phyloP scores from a whole-genome alignment of 768 basidiomycete species.

The Cubamyces sp. region DNA sequence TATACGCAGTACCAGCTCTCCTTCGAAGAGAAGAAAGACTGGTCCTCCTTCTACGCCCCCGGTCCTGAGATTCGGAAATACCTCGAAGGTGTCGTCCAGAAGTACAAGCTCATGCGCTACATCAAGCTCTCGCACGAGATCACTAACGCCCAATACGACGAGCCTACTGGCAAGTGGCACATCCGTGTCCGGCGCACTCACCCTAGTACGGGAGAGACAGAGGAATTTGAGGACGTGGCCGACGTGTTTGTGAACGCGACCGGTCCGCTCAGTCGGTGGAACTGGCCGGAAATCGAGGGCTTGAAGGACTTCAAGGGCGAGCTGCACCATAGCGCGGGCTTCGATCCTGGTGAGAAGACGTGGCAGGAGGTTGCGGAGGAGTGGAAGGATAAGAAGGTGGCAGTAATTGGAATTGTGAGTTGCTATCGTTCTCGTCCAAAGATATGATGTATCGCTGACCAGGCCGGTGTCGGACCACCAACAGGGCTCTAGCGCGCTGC shows the following conservation, averaged over 20 bases:
- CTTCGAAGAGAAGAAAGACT: constrained; percentile 60
- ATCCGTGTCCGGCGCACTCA: constrained; percentile 44
- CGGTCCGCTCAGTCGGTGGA: constrained; percentile 60
- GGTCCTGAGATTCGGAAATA: constrained; percentile 63
- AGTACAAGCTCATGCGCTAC: constrained; percentile 55
- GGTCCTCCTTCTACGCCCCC: constrained; percentile 64
- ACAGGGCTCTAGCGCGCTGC: constrained; percentile 66
- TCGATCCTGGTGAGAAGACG: constrained; percentile 45
- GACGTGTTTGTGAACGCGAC: constrained; percentile 63
- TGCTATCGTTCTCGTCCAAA: neutral
- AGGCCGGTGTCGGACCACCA: no score
- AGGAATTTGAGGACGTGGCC: constrained; percentile 52
- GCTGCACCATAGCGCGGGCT: constrained; percentile 65
- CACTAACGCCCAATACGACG: constrained; percentile 53
- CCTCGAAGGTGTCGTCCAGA: constrained; percentile 55
- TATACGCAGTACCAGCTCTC: constrained; percentile 60
- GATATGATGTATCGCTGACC: neutral
- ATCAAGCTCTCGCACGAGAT: constrained; percentile 62
- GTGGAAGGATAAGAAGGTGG: constrained; percentile 58
- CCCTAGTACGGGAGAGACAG: constrained; percentile 7
- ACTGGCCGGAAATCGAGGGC: constrained; percentile 69
- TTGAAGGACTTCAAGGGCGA: constrained; percentile 58
- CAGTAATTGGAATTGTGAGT: constrained; percentile 61
- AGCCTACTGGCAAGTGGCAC: constrained; percentile 57
- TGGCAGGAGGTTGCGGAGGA: constrained; percentile 51